A percentile compares a stretch with the other conserved stretches of the same genome.
Conservation (phyloP, 2,329 filamentous ascomycete genomes). For the Ilyonectria mors-panacis region DNA sequence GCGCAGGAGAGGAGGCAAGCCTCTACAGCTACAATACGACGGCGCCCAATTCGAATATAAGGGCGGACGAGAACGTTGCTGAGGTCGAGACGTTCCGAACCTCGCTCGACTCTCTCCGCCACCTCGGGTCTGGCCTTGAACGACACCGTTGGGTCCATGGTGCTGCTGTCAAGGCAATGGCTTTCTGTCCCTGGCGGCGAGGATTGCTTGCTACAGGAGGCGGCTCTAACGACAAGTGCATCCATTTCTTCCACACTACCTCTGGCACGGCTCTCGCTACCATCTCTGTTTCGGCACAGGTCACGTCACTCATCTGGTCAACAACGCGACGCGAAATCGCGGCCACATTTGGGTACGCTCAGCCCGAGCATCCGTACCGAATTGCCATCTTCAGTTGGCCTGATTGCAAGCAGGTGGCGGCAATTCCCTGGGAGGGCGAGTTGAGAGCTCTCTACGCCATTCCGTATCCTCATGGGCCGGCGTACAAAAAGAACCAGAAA, state of each 20-base stretch:
- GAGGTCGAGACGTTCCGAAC: conserved; percentile 45
- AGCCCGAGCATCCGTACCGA: conserved; percentile 89
- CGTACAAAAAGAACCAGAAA: conserved; percentile 46
- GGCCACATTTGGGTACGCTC: conserved; percentile 93
- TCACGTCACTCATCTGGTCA: conserved; percentile 94
- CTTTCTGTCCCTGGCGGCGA: conserved; percentile 95
- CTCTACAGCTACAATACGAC: conserved; percentile 7
- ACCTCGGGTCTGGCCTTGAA: conserved; percentile 69
- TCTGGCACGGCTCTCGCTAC: conserved; percentile 89
- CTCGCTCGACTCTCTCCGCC: conserved; percentile 57
- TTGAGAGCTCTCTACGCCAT: conserved; percentile 90
- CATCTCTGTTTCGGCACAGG: conserved; percentile 93
- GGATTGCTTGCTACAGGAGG: conserved; percentile 91
- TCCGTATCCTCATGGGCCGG: conserved; percentile 75
- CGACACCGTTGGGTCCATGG: conserved; percentile 83
- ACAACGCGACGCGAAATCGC: conserved; percentile 88
- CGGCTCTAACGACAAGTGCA: conserved; percentile 93
- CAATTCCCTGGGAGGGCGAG: conserved; percentile 86
- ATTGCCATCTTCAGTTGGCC: conserved; percentile 98
- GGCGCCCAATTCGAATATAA: neutral
- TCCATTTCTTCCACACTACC: conserved; percentile 93
- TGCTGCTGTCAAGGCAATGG: conserved; percentile 95
- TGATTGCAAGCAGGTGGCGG: conserved; percentile 86
- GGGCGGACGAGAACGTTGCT: conserved; percentile 11
- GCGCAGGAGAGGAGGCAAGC: conserved; percentile 25